Conservation (phyloP, 129 eudicot species). For the Cynara cardunculus region DNA sequence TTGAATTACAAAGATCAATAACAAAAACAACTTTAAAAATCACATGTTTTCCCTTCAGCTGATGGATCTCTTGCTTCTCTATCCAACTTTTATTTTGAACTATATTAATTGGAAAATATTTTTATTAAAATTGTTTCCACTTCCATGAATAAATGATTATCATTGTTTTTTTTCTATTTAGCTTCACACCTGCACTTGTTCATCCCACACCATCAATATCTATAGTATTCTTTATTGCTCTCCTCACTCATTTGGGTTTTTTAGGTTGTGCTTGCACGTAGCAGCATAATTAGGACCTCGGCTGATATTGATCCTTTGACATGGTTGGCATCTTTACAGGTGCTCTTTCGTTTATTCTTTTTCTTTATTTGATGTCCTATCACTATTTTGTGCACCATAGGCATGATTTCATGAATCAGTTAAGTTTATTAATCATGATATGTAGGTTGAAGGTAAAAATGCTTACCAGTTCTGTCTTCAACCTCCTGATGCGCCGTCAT, state of each 20-base stretch:
- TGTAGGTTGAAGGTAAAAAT: conserved; percentile 83
- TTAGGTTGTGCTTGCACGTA: conserved; percentile 98
- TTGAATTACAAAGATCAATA: background rate
- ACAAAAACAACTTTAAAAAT: background rate
- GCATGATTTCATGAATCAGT: background rate
- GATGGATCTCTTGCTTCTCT: background rate
- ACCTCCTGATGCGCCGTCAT: conserved; percentile 93
- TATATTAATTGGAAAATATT: background rate
- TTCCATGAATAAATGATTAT: background rate
- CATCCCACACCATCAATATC: background rate
- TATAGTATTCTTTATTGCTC: background rate
- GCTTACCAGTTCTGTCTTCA: conserved; percentile 94
- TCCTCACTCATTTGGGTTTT: background rate
- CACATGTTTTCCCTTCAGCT: background rate
- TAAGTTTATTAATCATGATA: background rate
- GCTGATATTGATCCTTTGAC: conserved; percentile 78
- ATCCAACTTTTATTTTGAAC: background rate
- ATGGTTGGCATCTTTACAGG: conserved; percentile 89
- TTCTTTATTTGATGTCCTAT: conserved; percentile 2
- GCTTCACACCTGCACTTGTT: background rate
- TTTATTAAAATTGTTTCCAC: background rate
- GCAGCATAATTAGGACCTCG: conserved; percentile 72
- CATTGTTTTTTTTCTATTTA: background rate
- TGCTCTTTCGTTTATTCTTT: conserved; percentile 5
- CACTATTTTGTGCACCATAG: background rate